Conservation (phyloP, 1,139 yeast species). For the Trichomonascaceae sp. region DNA sequence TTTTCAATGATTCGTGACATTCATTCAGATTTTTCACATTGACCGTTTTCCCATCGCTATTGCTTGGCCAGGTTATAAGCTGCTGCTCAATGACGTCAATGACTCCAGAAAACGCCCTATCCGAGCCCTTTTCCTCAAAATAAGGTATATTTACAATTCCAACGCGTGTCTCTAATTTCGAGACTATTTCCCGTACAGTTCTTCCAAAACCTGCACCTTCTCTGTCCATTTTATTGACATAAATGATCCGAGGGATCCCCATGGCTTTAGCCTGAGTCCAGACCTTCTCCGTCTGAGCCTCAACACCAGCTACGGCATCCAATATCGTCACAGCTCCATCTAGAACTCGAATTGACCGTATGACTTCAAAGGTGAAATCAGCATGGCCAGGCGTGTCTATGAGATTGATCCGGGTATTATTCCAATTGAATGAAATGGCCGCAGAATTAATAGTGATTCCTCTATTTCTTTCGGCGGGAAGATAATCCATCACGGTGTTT, state of each 20-base stretch:
- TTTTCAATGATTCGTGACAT: constrained; percentile 31
- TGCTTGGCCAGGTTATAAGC: constrained; percentile 55
- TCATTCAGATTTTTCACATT: constrained; percentile 41
- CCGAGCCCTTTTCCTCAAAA: constrained; percentile 41
- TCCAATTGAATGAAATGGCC: constrained; percentile 90
- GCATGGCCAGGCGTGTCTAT: constrained; percentile 99
- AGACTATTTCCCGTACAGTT: constrained; percentile 79
- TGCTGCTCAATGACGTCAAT: constrained; percentile 70
- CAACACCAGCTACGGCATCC: constrained; percentile 97
- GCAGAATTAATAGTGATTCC: constrained; percentile 98
- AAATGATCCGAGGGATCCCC: constrained; percentile 67
- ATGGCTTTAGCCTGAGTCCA: constrained; percentile 80
- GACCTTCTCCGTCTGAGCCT: constrained; percentile 95
- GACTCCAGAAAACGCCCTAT: constrained; percentile 65
- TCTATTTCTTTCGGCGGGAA: constrained; percentile 84
- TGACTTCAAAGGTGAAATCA: constrained; percentile 93
- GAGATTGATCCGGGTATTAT: constrained; percentile 63
- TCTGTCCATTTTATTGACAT: constrained; percentile 92
- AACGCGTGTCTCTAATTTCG: constrained; percentile 67
- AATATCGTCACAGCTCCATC: constrained; percentile 92
- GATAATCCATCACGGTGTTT: constrained; percentile 89
- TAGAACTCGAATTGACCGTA: constrained; percentile 76
- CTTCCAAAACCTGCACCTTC: constrained; percentile 93
- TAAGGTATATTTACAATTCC: constrained; percentile 76
- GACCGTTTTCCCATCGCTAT: constrained; percentile 52